These are phyloP conservation scores for Euphorbia neoarborescens DNA, from an alignment of 441 rosid species.

Conservation along the genomic window DNA sequence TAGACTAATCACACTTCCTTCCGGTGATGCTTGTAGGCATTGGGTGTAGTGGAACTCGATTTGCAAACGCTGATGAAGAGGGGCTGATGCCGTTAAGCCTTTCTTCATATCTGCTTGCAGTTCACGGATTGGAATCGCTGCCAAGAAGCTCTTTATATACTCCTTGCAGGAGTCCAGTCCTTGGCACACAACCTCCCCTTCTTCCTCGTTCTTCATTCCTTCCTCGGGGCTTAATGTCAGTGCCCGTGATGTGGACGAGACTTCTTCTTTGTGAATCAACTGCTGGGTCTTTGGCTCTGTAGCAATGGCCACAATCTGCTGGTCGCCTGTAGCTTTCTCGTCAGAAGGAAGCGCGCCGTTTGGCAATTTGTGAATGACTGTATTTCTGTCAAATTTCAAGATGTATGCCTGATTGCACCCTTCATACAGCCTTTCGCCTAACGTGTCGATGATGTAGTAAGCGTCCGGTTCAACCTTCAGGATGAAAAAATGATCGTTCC, in stretches of 20 bases:
- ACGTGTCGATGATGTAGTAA: conserved; percentile 72
- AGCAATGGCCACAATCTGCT: conserved; percentile 22
- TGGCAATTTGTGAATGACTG: conserved; percentile 37
- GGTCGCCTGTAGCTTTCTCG: conserved; percentile 34
- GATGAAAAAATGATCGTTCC: conserved; percentile 87
- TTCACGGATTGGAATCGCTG: conserved; percentile 80
- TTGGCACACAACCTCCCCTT: conserved; percentile 41
- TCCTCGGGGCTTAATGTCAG: conserved; percentile 19
- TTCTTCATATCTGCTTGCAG: conserved; percentile 67
- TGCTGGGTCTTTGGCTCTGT: conserved; percentile 23
- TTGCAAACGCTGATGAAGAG: conserved; percentile 72
- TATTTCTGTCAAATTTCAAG: conserved; percentile 55
- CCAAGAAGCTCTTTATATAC: conserved; percentile 81
- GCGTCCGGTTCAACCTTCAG: conserved; percentile 70
- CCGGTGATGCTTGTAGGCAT: conserved; percentile 15
- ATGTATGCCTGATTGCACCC: conserved; percentile 88
- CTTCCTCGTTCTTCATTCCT: conserved; percentile 23
- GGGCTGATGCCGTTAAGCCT: conserved; percentile 55
- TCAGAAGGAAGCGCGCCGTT: conserved; percentile 27
- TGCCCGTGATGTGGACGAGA: conserved; percentile 17
- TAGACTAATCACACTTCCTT: conserved; percentile 30
- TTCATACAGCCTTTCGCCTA: conserved; percentile 83
- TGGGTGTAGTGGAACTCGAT: conserved; percentile 72
- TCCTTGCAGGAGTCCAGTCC: conserved; percentile 88
- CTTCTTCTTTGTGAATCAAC: conserved; percentile 22